Base-by-base conservation (phyloP, 805 yeast genomes). In the Nakazawaea anatomiae region DNA sequence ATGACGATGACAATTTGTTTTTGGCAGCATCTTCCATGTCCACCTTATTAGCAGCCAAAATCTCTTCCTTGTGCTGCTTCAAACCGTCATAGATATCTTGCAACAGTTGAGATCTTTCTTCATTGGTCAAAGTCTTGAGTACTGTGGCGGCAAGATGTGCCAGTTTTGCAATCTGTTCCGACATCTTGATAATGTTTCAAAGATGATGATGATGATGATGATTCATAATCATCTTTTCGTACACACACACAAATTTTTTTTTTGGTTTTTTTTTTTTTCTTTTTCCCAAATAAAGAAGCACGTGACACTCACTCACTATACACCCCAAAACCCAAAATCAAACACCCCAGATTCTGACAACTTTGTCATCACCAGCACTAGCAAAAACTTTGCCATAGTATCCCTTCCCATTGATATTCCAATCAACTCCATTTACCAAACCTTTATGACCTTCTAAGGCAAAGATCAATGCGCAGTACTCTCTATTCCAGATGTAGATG, bases 141-240 rank as follows among this genome's bases (percentile, higher is more conserved):
- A 82, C 74, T 5, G 92, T 83, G 46, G 96, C 90, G 4, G 98
- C 92, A n/a, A 70, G 58, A 59, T 86, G 89, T 8, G 98, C 96
- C 18, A 76, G 77, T 58, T 69, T 79, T 3, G 99, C 98, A 43
- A 91, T 87, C 46, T 75, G 69, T 67, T 85, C 91, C 25, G 94
- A 88, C 78, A 75, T 76, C 27, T 43, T 32, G 35, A 9, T 32
- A 32, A 9, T 32, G 8, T 32, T 8, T 32, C 11, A 11, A 9
- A 32, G n/a, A 40, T 40, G 8, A 11, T 18, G 42, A 8, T 40
- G 42, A 40, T 40, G 4, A 40, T 40, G 32, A 42, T 11, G 8
- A 6, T 6, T 42, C 25, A n/a, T 42, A 14, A 4, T 11, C 11
- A 28, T 11, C 29, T 30, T 11, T 29, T 29, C 14, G 11, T 32